Conservation (phyloP, 805 yeast genomes). For the Teunomyces panamensis region DNA sequence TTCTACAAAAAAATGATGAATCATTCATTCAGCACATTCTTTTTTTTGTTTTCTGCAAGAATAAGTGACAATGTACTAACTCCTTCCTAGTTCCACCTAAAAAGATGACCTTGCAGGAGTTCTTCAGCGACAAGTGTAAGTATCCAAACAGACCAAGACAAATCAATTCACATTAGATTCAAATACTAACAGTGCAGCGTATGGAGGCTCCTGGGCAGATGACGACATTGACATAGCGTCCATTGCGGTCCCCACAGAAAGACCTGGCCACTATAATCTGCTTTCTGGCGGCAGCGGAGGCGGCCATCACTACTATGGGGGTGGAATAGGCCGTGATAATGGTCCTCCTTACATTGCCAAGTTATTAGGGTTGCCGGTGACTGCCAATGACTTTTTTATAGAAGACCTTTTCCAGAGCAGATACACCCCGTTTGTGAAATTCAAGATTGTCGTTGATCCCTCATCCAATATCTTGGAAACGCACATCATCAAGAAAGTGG, state of each 20-base stretch:
- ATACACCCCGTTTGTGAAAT: constrained; percentile 54
- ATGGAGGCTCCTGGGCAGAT: constrained; percentile 49
- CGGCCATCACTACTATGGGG: constrained; percentile 2
- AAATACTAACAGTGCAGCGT: constrained; percentile 29
- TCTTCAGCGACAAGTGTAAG: constrained; percentile 45
- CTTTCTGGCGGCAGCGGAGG: constrained; percentile 4
- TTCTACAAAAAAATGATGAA: background rate
- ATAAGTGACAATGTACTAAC: constrained; percentile 9
- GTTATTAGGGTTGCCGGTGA: constrained; percentile 57
- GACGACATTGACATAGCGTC: constrained; percentile 45
- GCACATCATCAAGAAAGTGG: constrained; percentile 49
- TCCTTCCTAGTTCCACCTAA: constrained; percentile 35
- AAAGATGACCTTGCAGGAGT: constrained; percentile 47
- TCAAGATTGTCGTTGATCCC: constrained; percentile 60
- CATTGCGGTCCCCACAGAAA: constrained; percentile 44
- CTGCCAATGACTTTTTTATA: constrained; percentile 48
- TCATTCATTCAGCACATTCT: no score
- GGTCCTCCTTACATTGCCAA: constrained; percentile 68
- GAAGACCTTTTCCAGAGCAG: constrained; percentile 63
- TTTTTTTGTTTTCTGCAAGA: background rate
- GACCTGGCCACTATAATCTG: constrained; percentile 7
- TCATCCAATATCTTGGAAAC: constrained; percentile 33
- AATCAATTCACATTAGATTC: background rate
- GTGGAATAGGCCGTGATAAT: constrained; percentile 9
- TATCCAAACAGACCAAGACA: constrained; percentile 10